Base-by-base conservation (phyloP, 108 stramenopile genomes). In the Aurantiochytrium sp. region DNA sequence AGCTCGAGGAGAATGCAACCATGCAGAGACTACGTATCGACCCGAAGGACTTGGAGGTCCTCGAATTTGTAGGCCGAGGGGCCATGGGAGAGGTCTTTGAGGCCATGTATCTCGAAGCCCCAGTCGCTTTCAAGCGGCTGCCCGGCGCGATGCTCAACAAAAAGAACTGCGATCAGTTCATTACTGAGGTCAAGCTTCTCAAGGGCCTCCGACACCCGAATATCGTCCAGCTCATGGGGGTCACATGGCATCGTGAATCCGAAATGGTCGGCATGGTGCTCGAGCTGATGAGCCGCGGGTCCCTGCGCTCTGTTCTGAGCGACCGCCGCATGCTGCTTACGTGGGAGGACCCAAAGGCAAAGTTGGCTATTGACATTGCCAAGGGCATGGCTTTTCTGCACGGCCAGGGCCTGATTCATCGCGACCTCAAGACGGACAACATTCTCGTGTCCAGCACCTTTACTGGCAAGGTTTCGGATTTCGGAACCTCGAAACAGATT, bases 331-430 rank as follows among this genome's bases (percentile, higher is more conserved):
- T 65, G 55, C 55, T 6, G 4, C 52, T 81, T 22, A 88, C 42
- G 34, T 88, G 88, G 88, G 81, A 88, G 36, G 88, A 88, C 55
- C 86, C 86, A 4, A 86, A 85, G 68, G 32, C 37, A 6, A 48
- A 53, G 24, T 22, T 68, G 3, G 45, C 42, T 34, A 85, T 88
- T 22, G 91, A 91, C 55, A 87, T 90, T 41, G 89, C 89, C 19
- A 45, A 54, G 22, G 91, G 65, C 19, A 89, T 91, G 91, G 87
- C 69, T n/a, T 91, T 89, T 89, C 55, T 91, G 65, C 91, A 91
- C 54, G 69, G 69, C 0, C 69, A 68, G 4, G 69, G 50, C 6
- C 52, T 91, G 37, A 85, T 91, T 55, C 91, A 91, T 87, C 68
- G 91, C 2, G 91, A 91, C 34, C 37, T 91, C 4, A 91, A 91